Evolutionary conservation across 768 basidiomycete species (phyloP), one percentile per base, ranked within the genome.

Genomic region (Mrakia gelida): DNA sequence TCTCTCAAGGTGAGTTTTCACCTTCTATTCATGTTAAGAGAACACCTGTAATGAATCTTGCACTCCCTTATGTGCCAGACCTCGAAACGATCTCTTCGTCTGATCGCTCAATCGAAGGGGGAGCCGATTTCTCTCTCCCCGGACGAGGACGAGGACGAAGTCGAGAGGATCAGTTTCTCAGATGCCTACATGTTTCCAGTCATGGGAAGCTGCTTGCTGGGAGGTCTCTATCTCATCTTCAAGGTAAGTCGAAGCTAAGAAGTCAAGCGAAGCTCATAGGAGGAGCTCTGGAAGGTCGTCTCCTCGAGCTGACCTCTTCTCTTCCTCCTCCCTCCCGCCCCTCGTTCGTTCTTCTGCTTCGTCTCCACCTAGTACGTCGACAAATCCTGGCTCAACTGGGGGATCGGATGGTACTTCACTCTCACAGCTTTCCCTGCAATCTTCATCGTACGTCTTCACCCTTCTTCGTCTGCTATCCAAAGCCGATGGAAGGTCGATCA

Each of bases 141-240:
- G 2, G 88, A 88, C 11, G 89, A 87, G 0, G 87, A 88, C 0
- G 87, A 88, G 3, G 87, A 90, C 8, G 88, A 90, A 9, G 87
- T 88, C 26, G 91, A 91, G 65, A 81, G 82, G 8, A 81, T 86
- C 9, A 83, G 84, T 28, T 82, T 84, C 80, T 79, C 77, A 0
- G 84, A 85, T 75, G 82, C 83, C 23, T 80, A 84, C 34, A 52
- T 82, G 68, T 84, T 85, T 73, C 85, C 86, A 18, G 41, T 83
- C 67, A 41, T 83, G 52, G 82, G 82, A 26, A 75, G 72, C 11
- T 15, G 3, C 67, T 75, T 81, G 16, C 80, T 83, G 6, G 76
- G 81, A 30, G 62, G 62, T 1, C 80, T 84, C 13, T 83, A 80
- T 71, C 77, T 82, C n/a, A 75, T 79, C 11, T 82, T 84, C 81